Base-by-base conservation (phyloP, 1,284 basidiomycete species). In the Quambalaria eucalypti region DNA sequence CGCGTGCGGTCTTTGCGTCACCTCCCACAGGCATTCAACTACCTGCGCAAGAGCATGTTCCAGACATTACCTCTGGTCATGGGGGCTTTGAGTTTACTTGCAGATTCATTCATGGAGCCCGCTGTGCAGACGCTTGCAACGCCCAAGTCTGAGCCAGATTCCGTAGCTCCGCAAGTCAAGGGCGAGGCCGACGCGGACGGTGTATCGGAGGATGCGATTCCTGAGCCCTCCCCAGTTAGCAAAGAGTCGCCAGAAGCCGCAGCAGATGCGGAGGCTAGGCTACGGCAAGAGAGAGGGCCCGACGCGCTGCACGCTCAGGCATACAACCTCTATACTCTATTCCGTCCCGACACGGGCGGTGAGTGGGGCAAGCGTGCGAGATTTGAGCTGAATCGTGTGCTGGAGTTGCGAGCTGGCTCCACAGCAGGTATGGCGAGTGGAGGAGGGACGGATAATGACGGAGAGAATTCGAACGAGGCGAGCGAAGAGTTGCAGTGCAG, bases 361-460 rank as follows among this genome's bases (percentile, higher is more conserved):
- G 65, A 71, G 50, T 73, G 71, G 73, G 73, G 73, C 26, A 75
- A 75, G 44, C 66, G 66, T 26, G 66, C 60, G 5, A 49, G 54
- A 14, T 50, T 75, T 14, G 60, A 64, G 55, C 65, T 68, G 47
- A 66, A 66, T 39, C 68, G 58, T 28, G 61, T 71, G 4, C 60
- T 75, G 1, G 64, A 55, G 0, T 47, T 74, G 21, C 50, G 65
- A n/a, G 48, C 36, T 30, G 60, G 60, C 33, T 63, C 51, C 46
- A n/a, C n/a, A n/a, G n/a, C n/a, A n/a, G n/a, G n/a, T 62, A 52
- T 67, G 72, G 30, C 61, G 59, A 28, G 30, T n/a, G 21, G 28
- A 28, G 40, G 51, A 40, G 44, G 26, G 25, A 52, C n/a, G 12
- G 25, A 47, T n/a, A 28, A 7, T 42, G 26, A 63, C 71, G 8